These are phyloP conservation scores for Xylaria sp. DNA, from an alignment of 2,329 filamentous ascomycete species.

Conservation along the genomic window DNA sequence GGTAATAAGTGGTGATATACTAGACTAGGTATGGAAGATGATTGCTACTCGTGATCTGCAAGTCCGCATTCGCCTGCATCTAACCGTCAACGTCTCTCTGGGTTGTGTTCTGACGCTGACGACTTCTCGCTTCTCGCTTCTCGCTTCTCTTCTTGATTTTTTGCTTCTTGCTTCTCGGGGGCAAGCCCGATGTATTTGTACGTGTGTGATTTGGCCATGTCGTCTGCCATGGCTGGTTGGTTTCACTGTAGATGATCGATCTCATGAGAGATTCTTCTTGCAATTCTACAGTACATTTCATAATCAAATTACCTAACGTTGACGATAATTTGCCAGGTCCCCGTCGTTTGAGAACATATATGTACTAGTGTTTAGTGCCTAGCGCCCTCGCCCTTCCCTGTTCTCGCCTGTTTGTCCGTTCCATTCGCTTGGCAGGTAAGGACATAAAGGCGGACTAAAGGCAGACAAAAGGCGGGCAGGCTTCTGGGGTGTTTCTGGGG, in stretches of 20 bases:
- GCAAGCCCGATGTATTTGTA: neutral
- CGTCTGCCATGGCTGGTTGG: neutral
- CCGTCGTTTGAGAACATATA: neutral
- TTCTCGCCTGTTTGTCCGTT: neutral
- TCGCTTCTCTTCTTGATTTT: too few relatives aligned
- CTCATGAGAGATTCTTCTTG: neutral
- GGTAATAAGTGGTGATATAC: neutral
- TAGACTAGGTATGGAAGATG: neutral
- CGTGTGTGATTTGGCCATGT: neutral
- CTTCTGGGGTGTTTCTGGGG: neutral
- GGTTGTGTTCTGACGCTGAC: neutral
- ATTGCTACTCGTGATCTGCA: slow-evolving; percentile 21
- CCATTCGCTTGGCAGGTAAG: too few relatives aligned
- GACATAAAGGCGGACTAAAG: too few relatives aligned
- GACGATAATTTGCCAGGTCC: neutral
- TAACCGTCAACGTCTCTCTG: slow-evolving; percentile 4
- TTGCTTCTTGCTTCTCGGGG: too few relatives aligned
- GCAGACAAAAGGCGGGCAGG: neutral
- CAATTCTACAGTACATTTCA: neutral
- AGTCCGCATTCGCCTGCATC: slow-evolving; percentile 9
- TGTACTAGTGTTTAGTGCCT: neutral
- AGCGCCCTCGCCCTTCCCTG: neutral
- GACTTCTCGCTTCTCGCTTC: too few relatives aligned
- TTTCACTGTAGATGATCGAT: slow-evolving; percentile 3
- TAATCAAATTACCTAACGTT: neutral